Base-by-base conservation (phyloP, 1,284 basidiomycete species). In the Moesziomyces aphidis region DNA sequence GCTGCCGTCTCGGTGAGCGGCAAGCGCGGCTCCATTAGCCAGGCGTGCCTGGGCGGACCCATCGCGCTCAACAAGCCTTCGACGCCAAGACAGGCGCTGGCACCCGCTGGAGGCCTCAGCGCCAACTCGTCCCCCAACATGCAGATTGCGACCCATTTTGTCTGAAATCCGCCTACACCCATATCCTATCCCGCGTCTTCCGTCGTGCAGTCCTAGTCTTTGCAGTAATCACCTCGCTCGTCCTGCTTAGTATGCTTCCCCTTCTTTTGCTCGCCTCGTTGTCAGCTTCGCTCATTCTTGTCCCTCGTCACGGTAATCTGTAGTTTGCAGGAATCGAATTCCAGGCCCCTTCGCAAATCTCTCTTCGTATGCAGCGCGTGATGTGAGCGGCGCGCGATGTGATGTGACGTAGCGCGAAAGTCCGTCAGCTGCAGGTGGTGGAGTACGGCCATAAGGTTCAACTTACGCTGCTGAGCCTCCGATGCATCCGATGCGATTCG, bases 1-100 rank as follows among this genome's bases (percentile, higher is more conserved):
- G 75, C 71, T 19, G 76, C 75, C n/a, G 64, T 63, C 4, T 55
- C 65, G 10, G 52, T 69, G 15, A 55, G 50, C 19, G 61, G 64
- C 19, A 69, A 73, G 47, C 60, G 71, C 15, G 67, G 61, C 7
- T 59, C 57, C 4, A 45, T 73, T 28, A 61, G 61, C 47, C 62
- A 70, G 44, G 50, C 58, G 4, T 60, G 64, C 28, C 61, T 77
- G 8, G 75, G 71, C 23, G 75, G 75, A 0, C 75, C 75, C 5
- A 74, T 77, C 39, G 64, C 71, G 36, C 53, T 73, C 11, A 65
- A 56, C 71, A 73, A 71, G 54, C 64, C 70, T 5, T 58, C 60
- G 55, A 36, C 55, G 10, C 53, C 65, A 28, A 49, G 70, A 5
- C 70, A 73, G 49, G 66, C 48, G n/a, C 59, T 73, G 13, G 55